A percentile compares a stretch with the other conserved stretches of the same genome.
Conservation (phyloP, 164 flowering plant genomes). For the Amborella trichopoda region DNA sequence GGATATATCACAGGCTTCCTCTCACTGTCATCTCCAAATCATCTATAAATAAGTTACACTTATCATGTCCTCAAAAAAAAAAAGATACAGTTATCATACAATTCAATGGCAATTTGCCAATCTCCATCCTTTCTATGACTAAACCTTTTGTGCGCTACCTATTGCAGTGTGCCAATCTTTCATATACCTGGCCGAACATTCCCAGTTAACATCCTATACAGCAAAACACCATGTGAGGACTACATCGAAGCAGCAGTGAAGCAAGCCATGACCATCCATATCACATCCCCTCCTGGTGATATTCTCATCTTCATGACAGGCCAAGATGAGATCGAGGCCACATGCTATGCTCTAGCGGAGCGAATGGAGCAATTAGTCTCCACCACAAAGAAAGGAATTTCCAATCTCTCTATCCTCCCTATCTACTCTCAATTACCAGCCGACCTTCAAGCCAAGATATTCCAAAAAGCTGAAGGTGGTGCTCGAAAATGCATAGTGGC, state of each 20-base stretch:
- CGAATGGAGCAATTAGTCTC: constrained; percentile 82
- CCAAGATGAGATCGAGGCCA: constrained; percentile 97
- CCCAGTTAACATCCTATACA: constrained; percentile 62
- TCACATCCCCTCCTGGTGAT: constrained; percentile 87
- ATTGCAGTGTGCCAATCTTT: constrained; percentile 73
- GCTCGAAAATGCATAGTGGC: constrained; percentile 97
- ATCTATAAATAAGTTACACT: too few relatives aligned
- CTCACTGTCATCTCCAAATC: too few relatives aligned
- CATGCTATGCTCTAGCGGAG: constrained; percentile 83
- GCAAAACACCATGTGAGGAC: constrained; percentile 85
- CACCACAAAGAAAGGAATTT: constrained; percentile 46
- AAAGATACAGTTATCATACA: too few relatives aligned
- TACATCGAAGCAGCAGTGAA: constrained; percentile 96
- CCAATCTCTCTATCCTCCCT: constrained; percentile 78
- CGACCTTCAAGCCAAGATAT: constrained; percentile 92
- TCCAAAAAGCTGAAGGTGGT: constrained; percentile 90
- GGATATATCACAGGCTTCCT: too few relatives aligned
- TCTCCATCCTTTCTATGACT: background rate
- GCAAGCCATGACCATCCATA: constrained; percentile 91
- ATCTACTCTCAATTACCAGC: constrained; percentile 98
- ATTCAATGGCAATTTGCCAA: too few relatives aligned
- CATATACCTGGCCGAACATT: constrained; percentile 94
- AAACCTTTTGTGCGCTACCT: too few relatives aligned
- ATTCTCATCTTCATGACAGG: constrained; percentile 98
- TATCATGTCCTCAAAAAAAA: too few relatives aligned